Evolutionary conservation across 345 rosid species (phyloP).

Genomic region (Hibiscus tridactylites): DNA sequence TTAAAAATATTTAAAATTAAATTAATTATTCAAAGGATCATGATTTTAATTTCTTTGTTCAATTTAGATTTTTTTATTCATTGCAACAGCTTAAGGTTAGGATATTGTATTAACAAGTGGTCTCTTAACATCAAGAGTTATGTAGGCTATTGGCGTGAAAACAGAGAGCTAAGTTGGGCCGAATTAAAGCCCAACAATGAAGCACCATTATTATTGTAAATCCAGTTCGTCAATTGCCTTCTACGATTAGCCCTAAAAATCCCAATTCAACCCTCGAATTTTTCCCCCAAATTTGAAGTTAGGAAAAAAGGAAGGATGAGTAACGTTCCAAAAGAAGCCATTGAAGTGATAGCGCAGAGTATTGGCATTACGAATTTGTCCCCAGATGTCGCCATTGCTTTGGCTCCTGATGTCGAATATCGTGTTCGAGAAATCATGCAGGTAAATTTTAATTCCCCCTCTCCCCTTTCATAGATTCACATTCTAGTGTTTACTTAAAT

Average conservation of each 20-base stretch:
- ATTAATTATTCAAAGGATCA: no score
- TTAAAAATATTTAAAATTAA: no score
- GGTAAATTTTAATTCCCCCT: constrained; percentile 24
- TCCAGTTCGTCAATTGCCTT: background rate
- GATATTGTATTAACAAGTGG: no score
- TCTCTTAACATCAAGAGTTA: background rate
- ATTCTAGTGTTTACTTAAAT: background rate
- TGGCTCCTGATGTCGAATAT: constrained; percentile 81
- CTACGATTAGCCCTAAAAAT: constrained; percentile 5
- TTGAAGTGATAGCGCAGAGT: constrained; percentile 84
- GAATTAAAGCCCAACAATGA: background rate
- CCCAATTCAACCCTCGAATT: background rate
- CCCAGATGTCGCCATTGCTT: constrained; percentile 52
- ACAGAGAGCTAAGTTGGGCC: background rate
- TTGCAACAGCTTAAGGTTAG: no score
- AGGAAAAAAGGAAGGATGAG: constrained; percentile 24
- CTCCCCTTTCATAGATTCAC: background rate
- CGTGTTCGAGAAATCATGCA: constrained; percentile 86
- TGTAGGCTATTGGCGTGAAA: background rate
- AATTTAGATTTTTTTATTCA: no score
- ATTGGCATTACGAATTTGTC: constrained; percentile 64
- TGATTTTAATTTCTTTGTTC: no score
- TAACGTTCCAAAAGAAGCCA: constrained; percentile 61
- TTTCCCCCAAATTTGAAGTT: background rate
- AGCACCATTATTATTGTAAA: background rate